These are phyloP conservation scores for Smallanthus sonchifolius DNA, from an alignment of 129 eudicot species.

Conservation along the genomic window DNA sequence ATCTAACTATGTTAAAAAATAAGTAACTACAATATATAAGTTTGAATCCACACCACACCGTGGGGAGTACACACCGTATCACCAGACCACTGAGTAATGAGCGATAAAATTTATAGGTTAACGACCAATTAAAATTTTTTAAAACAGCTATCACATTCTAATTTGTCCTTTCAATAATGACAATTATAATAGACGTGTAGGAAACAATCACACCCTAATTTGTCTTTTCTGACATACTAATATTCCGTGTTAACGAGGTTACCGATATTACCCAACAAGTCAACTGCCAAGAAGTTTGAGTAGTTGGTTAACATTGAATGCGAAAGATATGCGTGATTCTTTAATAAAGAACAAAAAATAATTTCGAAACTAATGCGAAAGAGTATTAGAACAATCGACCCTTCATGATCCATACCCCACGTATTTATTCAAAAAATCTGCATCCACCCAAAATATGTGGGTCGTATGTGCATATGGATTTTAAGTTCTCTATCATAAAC, in stretches of 20 bases:
- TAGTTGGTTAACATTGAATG: background rate
- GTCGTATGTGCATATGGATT: background rate
- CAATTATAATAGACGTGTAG: background rate
- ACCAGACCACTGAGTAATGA: no score
- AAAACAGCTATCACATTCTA: background rate
- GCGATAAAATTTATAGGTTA: no score
- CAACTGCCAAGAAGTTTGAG: background rate
- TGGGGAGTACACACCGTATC: no score
- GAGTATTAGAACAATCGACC: background rate
- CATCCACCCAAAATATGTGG: constrained; percentile 1
- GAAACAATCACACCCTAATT: background rate
- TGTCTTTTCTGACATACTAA: background rate
- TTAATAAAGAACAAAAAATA: background rate
- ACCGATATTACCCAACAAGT: no score
- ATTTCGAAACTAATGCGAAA: background rate
- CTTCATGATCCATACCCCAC: background rate
- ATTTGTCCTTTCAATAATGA: background rate
- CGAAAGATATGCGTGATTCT: background rate
- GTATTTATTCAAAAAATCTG: background rate
- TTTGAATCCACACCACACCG: no score
- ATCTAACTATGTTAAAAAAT: no score
- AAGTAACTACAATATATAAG: no score
- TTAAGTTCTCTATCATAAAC: background rate
- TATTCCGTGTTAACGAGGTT: background rate
- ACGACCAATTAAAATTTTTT: background rate